phyloP scores from a whole-genome alignment of 345 rosid genomes.

The Citrus glauca region DNA sequence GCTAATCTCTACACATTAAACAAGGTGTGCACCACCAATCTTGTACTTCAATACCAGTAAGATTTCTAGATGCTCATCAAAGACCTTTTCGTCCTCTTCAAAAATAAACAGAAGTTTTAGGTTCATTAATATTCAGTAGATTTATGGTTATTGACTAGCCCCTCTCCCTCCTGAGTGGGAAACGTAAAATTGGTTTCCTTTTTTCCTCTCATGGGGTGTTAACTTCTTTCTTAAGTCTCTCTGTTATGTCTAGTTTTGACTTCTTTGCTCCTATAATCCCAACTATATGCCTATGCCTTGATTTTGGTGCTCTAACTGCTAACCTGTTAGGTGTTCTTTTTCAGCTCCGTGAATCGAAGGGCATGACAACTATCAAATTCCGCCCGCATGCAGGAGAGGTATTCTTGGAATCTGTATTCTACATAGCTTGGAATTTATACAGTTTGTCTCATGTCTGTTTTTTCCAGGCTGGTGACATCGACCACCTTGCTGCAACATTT shows the following conservation, averaged over 20 bases:
- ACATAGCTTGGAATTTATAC: neutral
- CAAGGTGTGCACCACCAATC: constrained; percentile 47
- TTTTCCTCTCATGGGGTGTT: neutral
- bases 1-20: constrained; percentile 91
- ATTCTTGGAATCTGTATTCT: constrained; percentile 6
- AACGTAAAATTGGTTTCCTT: neutral
- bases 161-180: neutral
- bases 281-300: neutral
- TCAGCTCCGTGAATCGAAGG: constrained; percentile 98
- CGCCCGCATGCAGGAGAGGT: constrained; percentile 99
- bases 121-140: neutral
- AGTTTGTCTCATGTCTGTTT: constrained; percentile 12
- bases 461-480: constrained; percentile 96
- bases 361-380: constrained; percentile 94
- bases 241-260: no score
- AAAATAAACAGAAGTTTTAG: constrained; percentile 7
- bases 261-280: neutral
- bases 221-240: neutral
- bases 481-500: constrained; percentile 99
- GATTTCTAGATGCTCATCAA: constrained; percentile 3
- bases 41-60: neutral
- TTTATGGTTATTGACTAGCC: neutral
- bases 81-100: neutral
- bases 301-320: constrained; percentile 11
- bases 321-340: constrained; percentile 15